phyloP scores from a whole-genome alignment of 2,329 filamentous ascomycete species.

The Colletotrichum zoysiae region DNA sequence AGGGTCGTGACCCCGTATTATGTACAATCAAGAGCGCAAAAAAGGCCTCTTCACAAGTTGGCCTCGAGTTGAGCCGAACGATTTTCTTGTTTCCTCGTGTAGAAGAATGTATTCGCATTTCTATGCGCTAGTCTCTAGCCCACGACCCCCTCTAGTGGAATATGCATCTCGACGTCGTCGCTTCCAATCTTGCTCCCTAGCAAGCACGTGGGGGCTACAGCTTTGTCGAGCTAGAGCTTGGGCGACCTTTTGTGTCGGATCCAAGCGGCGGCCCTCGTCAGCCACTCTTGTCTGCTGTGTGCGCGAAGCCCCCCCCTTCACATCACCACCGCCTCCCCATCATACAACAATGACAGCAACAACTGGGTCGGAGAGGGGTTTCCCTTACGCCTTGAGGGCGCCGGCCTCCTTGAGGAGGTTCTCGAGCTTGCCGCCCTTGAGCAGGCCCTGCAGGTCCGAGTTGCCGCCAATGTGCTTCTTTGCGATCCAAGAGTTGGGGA shows the following conservation, averaged over 20 bases:
- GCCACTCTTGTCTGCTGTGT: neutral
- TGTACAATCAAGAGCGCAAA: slow-evolving; percentile 43
- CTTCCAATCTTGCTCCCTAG: neutral
- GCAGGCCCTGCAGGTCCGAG: slow-evolving; percentile 80
- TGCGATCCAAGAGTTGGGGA: slow-evolving; percentile 95
- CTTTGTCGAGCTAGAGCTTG: slow-evolving; percentile 21
- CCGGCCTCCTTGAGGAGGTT: slow-evolving; percentile 57
- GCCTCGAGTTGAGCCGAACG: too few species aligned
- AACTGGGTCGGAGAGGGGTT: neutral
- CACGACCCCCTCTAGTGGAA: slow-evolving; percentile 11
- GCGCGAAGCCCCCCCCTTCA: neutral
- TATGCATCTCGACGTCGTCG: slow-evolving; percentile 24
- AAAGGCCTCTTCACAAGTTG: neutral
- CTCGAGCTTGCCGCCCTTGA: slow-evolving; percentile 58
- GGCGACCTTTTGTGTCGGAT: slow-evolving; percentile 11
- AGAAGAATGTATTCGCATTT: neutral
- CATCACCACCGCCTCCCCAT: neutral
- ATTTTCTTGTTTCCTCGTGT: neutral
- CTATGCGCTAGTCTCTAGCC: slow-evolving; percentile 6
- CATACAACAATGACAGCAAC: neutral
- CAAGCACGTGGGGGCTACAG: neutral
- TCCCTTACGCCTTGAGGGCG: slow-evolving; percentile 57
- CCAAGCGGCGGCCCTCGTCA: slow-evolving; percentile 17
- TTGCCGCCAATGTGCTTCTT: slow-evolving; percentile 96
- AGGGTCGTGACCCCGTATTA: neutral